These are phyloP conservation scores for Globisporangium megalacanthum DNA, from an alignment of 352 stramenopile genomes.

Conservation along the genomic window DNA sequence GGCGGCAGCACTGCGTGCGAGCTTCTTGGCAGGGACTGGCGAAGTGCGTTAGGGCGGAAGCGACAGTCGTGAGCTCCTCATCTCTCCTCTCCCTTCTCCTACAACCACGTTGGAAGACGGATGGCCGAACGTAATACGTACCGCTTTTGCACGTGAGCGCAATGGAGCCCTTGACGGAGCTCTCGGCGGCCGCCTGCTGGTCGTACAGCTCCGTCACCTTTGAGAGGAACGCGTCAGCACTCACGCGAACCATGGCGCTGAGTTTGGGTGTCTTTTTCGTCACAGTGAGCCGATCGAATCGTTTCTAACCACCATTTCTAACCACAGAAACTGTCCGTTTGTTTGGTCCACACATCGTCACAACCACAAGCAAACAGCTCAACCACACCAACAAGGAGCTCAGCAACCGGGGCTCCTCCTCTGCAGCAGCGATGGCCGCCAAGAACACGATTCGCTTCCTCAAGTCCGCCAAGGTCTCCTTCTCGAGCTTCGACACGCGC, in stretches of 20 bases:
- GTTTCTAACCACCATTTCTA: too few species aligned
- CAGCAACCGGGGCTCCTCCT: too few species aligned
- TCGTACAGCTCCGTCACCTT: constrained; percentile 56
- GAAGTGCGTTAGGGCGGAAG: neutral
- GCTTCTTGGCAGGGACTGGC: constrained; percentile 15
- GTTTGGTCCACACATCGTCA: neutral
- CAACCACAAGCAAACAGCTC: constrained; percentile 1
- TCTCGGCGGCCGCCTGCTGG: constrained; percentile 11
- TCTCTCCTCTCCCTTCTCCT: neutral
- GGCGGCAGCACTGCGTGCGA: constrained; percentile 20
- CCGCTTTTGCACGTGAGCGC: constrained; percentile 65
- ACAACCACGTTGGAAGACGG: neutral
- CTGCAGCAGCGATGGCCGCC: constrained; percentile 49
- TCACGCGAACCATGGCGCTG: constrained; percentile 43
- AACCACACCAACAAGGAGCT: too few species aligned
- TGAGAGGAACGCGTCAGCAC: constrained; percentile 53
- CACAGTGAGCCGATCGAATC: neutral
- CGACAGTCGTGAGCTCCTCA: neutral
- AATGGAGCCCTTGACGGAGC: constrained; percentile 41
- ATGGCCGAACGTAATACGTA: constrained; percentile 12
- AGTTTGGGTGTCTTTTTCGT: neutral
- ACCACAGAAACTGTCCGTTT: too few species aligned
- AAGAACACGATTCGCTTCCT: constrained; percentile 83
- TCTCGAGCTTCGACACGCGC: constrained; percentile 74
- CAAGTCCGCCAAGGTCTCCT: constrained; percentile 81